These are phyloP conservation scores for Quercus lobata DNA, from an alignment of 331 rosid genomes.

Conservation along the genomic window DNA sequence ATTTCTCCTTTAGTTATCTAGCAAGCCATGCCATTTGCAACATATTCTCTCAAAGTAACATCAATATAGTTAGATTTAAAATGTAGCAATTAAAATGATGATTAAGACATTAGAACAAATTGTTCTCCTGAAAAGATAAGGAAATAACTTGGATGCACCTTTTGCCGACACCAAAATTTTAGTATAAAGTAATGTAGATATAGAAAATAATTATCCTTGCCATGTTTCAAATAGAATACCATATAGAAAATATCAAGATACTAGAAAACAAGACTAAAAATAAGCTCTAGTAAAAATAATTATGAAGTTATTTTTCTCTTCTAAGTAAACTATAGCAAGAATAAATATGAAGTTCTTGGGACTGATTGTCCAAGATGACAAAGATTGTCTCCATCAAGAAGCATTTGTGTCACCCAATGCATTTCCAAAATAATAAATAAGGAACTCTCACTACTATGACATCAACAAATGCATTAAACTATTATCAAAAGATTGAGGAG, in stretches of 20 bases:
- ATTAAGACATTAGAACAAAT: neutral
- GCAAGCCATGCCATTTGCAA: neutral
- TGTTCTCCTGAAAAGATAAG: neutral
- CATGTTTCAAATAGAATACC: neutral
- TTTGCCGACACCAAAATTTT: neutral
- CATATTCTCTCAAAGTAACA: neutral
- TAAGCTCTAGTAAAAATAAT: neutral
- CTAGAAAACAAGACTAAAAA: neutral
- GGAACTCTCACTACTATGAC: slow-evolving; percentile 12
- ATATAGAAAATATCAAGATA: neutral
- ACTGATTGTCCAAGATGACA: neutral
- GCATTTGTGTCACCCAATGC: slow-evolving; percentile 2
- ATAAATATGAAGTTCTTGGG: neutral
- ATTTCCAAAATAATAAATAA: neutral
- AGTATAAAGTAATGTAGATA: neutral
- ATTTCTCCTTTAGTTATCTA: neutral
- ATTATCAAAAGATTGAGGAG: slow-evolving; percentile 53
- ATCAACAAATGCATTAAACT: slow-evolving; percentile 25
- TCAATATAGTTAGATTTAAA: neutral
- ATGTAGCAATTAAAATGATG: neutral
- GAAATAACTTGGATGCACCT: neutral
- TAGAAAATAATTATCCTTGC: neutral
- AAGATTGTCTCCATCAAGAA: neutral
- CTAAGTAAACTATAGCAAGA: neutral
- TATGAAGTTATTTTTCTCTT: neutral